A percentile compares a stretch with the other conserved stretches of the same genome.
Evolutionary conservation across 768 basidiomycete genomes (phyloP).

Genomic region (Termitomyces sp.): DNA sequence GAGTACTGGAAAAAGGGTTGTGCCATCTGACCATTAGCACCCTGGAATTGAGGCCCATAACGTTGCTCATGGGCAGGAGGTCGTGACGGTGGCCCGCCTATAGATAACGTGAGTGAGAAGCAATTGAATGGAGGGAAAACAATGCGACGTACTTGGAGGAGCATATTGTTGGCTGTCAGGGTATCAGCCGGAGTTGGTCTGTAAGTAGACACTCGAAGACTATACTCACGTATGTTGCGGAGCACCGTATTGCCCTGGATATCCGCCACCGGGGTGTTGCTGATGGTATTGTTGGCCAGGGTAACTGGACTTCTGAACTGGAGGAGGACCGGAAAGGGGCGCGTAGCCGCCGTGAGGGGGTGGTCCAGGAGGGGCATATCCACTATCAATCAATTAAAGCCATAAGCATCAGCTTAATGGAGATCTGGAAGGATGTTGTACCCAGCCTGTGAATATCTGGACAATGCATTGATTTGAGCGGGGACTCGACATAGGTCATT

Average conservation of each 20-base stretch:
- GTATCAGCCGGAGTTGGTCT: background rate
- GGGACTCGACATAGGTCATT: background rate
- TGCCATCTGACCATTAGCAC: constrained; percentile 33
- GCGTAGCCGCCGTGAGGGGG: constrained; percentile 14
- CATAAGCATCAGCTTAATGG: background rate
- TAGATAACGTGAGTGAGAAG: background rate
- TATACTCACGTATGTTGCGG: constrained; percentile 9
- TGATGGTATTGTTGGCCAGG: constrained; percentile 39
- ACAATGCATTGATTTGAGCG: background rate
- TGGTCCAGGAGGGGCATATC: constrained; percentile 12
- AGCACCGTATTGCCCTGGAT: constrained; percentile 23
- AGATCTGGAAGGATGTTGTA: background rate
- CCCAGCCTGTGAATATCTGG: constrained; percentile 5
- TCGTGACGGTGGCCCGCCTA: constrained; percentile 38
- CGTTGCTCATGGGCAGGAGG: constrained; percentile 55
- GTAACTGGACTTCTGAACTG: constrained; percentile 32
- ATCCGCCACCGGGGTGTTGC: constrained; percentile 21
- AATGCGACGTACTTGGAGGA: constrained; percentile 17
- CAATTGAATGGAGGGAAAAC: background rate
- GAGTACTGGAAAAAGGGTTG: constrained; percentile 82
- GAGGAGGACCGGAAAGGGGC: constrained; percentile 23
- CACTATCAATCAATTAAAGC: background rate
- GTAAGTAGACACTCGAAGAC: background rate
- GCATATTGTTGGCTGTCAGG: constrained; percentile 4
- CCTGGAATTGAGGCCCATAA: constrained; percentile 57